Percentiles rank a stretch among this genome's conserved stretches.
phyloP scores from a whole-genome alignment of 2,329 filamentous ascomycete genomes.

The Rhinocladiella mackenziei region DNA sequence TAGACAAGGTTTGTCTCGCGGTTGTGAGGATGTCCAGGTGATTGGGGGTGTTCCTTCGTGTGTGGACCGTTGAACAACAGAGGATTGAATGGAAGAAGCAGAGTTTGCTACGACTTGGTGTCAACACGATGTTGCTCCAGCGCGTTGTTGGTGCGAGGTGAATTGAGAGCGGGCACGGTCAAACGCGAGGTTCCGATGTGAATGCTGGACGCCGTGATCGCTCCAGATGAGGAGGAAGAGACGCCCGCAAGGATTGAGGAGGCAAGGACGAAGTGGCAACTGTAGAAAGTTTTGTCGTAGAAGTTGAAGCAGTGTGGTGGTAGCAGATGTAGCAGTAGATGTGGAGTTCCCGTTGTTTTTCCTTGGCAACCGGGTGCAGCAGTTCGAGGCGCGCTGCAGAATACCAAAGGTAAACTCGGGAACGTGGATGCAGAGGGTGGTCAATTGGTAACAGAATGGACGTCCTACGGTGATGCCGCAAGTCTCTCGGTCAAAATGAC shows the following conservation, averaged over 20 bases:
- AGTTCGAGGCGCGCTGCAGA: no score
- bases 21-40: constrained; percentile 6
- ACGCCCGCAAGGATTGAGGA: not conserved
- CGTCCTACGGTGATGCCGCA: no score
- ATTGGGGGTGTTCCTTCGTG: not conserved
- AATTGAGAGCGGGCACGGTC: not conserved
- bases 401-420: not conserved
- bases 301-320: constrained; percentile 7
- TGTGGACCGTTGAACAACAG: not conserved
- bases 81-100: not conserved
- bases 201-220: constrained; percentile 3
- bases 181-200: constrained; percentile 10
- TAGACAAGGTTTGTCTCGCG: constrained; percentile 9
- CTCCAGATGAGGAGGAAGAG: not conserved
- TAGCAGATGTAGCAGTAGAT: constrained; percentile 4
- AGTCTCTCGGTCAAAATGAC: no score
- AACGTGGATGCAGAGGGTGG: not conserved
- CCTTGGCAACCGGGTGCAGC: constrained; percentile 25
- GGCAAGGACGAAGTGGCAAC: not conserved
- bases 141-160: constrained; percentile 14
- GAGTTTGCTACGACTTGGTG: constrained; percentile 1
- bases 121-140: constrained; percentile 9
- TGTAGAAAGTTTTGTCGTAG: not conserved
- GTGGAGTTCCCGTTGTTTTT: constrained; percentile 26
- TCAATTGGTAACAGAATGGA: no score